These are phyloP conservation scores for Chaetomiaceae sp. DNA, from an alignment of 2,329 filamentous ascomycete genomes.

Conservation along the genomic window DNA sequence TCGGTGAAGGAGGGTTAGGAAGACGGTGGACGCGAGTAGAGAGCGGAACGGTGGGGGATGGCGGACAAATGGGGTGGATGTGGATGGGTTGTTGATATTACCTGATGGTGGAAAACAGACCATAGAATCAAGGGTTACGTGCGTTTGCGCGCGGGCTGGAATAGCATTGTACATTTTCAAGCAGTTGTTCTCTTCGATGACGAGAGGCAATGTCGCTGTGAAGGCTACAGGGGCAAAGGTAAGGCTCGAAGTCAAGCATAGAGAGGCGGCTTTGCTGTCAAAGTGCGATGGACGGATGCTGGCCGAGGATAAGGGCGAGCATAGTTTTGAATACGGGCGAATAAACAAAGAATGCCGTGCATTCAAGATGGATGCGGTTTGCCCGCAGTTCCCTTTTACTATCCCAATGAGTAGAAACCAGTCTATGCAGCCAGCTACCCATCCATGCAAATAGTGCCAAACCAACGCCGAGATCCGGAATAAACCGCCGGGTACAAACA, in stretches of 20 bases:
- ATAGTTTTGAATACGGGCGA: no score
- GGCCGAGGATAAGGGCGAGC: no score
- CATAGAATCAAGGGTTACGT: neutral
- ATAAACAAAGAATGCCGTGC: no score
- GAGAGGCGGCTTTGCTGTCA: no score
- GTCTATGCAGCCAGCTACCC: neutral
- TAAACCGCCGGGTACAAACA: neutral
- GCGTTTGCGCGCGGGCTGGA: neutral
- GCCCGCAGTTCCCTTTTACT: neutral
- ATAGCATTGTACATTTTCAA: conserved; percentile 14
- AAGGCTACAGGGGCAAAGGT: neutral
- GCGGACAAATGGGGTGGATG: no score
- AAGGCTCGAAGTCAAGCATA: neutral
- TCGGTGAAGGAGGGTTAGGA: neutral
- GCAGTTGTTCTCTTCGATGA: neutral
- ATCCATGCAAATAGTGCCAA: neutral
- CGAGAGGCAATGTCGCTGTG: neutral
- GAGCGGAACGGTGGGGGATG: neutral
- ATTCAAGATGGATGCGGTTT: no score
- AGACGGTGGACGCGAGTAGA: no score
- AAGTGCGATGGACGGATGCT: no score
- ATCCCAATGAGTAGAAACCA: neutral
- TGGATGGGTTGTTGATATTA: neutral
- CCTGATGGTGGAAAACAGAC: neutral
- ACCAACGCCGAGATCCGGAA: no score